A percentile compares a stretch with the other conserved stretches of the same genome.
Conservation (phyloP, 805 yeast species). For the Starmera dryadoides region DNA sequence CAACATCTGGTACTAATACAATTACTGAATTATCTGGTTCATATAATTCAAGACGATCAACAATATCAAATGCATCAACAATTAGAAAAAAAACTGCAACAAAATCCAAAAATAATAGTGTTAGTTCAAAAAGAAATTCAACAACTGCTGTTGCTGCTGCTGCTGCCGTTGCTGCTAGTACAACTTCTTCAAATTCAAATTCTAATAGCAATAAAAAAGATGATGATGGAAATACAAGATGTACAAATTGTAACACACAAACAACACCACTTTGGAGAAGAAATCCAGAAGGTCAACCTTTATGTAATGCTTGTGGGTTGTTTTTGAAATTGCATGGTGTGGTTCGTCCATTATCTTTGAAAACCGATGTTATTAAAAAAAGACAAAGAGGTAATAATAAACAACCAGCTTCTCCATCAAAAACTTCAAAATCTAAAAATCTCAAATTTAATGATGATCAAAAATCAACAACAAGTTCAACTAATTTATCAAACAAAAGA, state of each 20-base stretch:
- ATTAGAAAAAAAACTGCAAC: conserved; percentile 17
- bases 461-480: too few species aligned
- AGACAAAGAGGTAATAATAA: conserved; percentile 58
- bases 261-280: conserved; percentile 96
- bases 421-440: background rate
- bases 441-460: conserved; percentile 1
- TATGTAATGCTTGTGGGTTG: conserved; percentile 95
- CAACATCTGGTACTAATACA: conserved; percentile 1
- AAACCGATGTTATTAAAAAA: conserved; percentile 88
- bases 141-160: conserved; percentile 4
- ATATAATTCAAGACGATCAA: conserved; percentile 12
- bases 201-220: conserved; percentile 2
- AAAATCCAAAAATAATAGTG: conserved; percentile 11
- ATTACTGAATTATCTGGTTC: conserved; percentile 12
- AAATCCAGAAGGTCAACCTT: conserved; percentile 84
- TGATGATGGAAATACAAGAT: conserved; percentile 24
- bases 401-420: conserved; percentile 14
- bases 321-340: conserved; percentile 93
- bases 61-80: conserved; percentile 1
- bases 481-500: too few species aligned
- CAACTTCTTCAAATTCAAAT: conserved; percentile 3
- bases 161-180: conserved; percentile 8
- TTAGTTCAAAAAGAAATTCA: background rate
- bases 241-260: conserved; percentile 86
- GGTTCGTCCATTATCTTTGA: conserved; percentile 82